Percentiles rank a stretch among this genome's conserved stretches.
Conservation (phyloP, 345 rosid genomes). For the Salix brachista region DNA sequence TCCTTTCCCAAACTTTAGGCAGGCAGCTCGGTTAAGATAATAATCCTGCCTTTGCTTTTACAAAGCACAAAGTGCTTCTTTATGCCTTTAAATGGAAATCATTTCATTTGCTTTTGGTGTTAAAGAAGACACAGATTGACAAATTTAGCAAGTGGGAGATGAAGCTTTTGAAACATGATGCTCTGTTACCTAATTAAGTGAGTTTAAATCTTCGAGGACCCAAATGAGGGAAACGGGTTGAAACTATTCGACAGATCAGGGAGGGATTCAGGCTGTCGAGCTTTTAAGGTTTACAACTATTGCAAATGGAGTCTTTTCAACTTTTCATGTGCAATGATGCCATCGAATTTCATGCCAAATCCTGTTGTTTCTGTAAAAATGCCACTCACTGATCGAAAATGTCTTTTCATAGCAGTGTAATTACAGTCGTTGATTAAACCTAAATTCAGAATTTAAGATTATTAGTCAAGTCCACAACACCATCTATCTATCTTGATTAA, state of each 20-base stretch:
- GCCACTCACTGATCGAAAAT: too few relatives aligned
- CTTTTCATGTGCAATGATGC: neutral
- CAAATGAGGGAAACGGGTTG: neutral
- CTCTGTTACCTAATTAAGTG: neutral
- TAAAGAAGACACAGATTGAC: conserved; percentile 3
- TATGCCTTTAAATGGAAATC: conserved; percentile 26
- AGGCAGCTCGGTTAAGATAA: conserved; percentile 6
- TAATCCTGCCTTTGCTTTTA: conserved; percentile 10
- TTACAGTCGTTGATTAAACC: neutral
- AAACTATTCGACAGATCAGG: neutral
- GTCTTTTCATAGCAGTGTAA: too few relatives aligned
- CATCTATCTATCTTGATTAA: neutral
- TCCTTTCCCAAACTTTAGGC: conserved; percentile 16
- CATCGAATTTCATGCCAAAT: neutral
- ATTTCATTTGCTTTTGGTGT: conserved; percentile 12
- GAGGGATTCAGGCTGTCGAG: neutral
- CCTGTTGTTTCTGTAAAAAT: too few relatives aligned
- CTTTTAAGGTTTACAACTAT: conserved; percentile 27
- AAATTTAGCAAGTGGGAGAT: conserved; percentile 27
- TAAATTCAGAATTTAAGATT: neutral
- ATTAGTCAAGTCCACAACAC: neutral
- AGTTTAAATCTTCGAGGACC: conserved; percentile 9
- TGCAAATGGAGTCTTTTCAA: conserved; percentile 7
- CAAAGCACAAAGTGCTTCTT: conserved; percentile 25
- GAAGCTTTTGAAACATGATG: conserved; percentile 15